Evolutionary conservation across 169 alveolate species (phyloP), one percentile per base, ranked within the genome.

Genomic region (Cryptosporidium meleagridis): DNA sequence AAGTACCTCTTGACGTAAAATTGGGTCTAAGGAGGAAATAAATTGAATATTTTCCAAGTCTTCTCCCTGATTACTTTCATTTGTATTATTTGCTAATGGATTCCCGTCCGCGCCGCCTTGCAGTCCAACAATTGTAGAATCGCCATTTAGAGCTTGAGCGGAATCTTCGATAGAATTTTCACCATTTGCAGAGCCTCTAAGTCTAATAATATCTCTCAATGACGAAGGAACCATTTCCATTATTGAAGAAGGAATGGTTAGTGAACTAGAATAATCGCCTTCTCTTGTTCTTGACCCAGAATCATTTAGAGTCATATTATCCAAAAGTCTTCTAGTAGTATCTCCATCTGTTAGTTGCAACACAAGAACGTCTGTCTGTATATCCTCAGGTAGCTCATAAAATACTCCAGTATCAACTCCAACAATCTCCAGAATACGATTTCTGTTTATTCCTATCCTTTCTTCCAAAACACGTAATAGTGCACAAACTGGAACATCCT

Each of bases 1-100:
- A 26, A 94, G 94, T 45, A 94, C 95, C 70, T 94, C 97, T 55
- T 94, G 93, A 44, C 97, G 70, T 51, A 94, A 58, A 31, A 92
- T 92, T 3, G 97, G 97, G 29, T 94, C 94, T 26, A 94, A 91
- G 9, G 95, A 87, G 10, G 96, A 94, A 16, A 94, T 84, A 85
- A 94, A 94, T 18, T 93, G 91, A 23, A 95, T 93, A 70, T 93
- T 93, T 41, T 94, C 96, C 21, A 86, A 68, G 35, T 94, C 96
- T 2, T 89, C 86, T 41, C 85, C 65, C 6, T 75, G 59, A 16
- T 31, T 51, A 18, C 26, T 59, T 10, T 16, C 45, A 33, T 10
- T 73, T n/a, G 12, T 39, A 35, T 35, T 73, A 33, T 21, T 16
- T 14, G 31, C 21, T 23, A 3, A 26, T 5, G 9, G 14, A 33